Conservation (phyloP, 352 stramenopile species). For the Globisporangium nunn region DNA sequence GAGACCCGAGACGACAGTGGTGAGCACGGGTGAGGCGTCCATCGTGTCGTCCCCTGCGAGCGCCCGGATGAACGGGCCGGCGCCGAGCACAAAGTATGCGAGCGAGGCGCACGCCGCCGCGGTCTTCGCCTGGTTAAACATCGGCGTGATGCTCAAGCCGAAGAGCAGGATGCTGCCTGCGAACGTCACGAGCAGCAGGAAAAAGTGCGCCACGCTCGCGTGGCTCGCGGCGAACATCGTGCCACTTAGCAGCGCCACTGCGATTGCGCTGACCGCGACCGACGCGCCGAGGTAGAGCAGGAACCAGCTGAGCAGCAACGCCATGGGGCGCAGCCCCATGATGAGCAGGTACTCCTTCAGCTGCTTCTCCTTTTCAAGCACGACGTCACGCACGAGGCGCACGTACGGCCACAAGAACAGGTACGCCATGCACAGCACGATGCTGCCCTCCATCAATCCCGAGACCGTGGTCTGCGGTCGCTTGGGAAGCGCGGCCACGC, state of each 20-base stretch:
- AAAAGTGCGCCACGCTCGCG: constrained; percentile 40
- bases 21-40: constrained; percentile 21
- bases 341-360: constrained; percentile 89
- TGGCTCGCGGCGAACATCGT: constrained; percentile 51
- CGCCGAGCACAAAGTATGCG: constrained; percentile 53
- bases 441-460: constrained; percentile 49
- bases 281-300: constrained; percentile 72
- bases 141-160: constrained; percentile 57
- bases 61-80: constrained; percentile 42
- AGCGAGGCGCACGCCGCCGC: constrained; percentile 53
- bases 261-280: constrained; percentile 37
- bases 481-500: constrained; percentile 27
- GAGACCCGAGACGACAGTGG: constrained; percentile 27
- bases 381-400: constrained; percentile 77
- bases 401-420: constrained; percentile 85
- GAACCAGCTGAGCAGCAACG: constrained; percentile 73
- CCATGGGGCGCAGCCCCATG: constrained; percentile 74
- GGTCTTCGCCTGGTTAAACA: constrained; percentile 70
- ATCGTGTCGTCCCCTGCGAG: constrained; percentile 45
- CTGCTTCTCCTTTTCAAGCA: constrained; percentile 88
- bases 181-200: constrained; percentile 54
- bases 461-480: constrained; percentile 34
- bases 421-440: constrained; percentile 69
- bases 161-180: constrained; percentile 61
- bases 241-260: constrained; percentile 42